Evolutionary conservation across 805 yeast genomes (phyloP), one percentile per base, ranked within the genome.

Genomic region (Lipomyces sp.): DNA sequence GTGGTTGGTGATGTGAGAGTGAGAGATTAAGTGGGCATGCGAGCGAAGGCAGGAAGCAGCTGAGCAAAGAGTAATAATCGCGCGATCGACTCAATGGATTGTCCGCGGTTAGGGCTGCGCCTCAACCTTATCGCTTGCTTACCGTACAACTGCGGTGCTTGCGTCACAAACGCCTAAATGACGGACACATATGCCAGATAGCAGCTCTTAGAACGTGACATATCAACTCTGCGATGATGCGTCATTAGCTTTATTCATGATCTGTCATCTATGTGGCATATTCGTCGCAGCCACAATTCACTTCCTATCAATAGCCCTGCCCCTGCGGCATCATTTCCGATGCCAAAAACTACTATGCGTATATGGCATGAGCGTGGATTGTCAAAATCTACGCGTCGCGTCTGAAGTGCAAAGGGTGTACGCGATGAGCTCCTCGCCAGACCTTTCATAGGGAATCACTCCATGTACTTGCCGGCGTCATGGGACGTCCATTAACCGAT

Each of bases 41-140:
- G 30, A 45, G 50, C 5, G 42, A 59, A 0, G 3, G 48, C 30
- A 50, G 13, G 62, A 53, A 32, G 58, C 48, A 7, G 48, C 48
- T 7, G n/a, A 42, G 53, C 24, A 42, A 58, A 57, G 34, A 42
- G 60, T 33, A 42, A 48, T 54, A 32, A 51, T 54, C 64, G 24
- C 24, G 2, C n/a, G 34, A 39, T 35, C 18, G 35, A 54, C 42
- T 53, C 56, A 55, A 53, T 51, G 57, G 18, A 29, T 55, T 62
- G 42, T 24, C 55, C 30, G 2, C 8, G 48, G 15, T 42, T 42
- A 42, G 48, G 48, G 48, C 48, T 42, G 48, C 48, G 48, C 48
- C 48, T 42, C 48, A 53, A 34, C 56, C 34, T 32, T 42, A 42
- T 42, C 48, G 18, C 48, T n/a, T 18, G 6, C 24, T 24, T n/a